Evolutionary conservation across 345 rosid genomes (phyloP).

Genomic region (Corchorus capsularis): DNA sequence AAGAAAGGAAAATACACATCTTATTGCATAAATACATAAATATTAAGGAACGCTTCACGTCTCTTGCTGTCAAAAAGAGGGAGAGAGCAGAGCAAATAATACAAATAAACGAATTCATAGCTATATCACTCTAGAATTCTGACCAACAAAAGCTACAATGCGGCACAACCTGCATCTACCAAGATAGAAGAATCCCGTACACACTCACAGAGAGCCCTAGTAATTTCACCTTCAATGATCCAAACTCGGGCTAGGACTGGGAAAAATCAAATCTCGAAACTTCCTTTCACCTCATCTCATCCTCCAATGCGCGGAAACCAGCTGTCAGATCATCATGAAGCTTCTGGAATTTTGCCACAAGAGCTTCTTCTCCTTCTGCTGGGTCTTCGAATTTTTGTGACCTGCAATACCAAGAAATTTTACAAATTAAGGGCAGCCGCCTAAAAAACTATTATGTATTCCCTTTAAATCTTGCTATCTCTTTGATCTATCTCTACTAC

Average conservation of each 20-base stretch:
- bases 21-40: slow-evolving; percentile 41
- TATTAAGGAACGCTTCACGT: slow-evolving; percentile 1
- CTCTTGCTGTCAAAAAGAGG: slow-evolving; percentile 16
- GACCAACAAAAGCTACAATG: slow-evolving; percentile 26
- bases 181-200: slow-evolving; percentile 15
- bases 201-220: slow-evolving; percentile 10
- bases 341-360: slow-evolving; percentile 83
- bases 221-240: slow-evolving; percentile 1
- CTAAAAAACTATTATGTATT: not conserved
- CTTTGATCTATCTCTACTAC: not conserved
- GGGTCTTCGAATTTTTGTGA: slow-evolving; percentile 99
- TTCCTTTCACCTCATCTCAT: slow-evolving; percentile 76
- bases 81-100: not conserved
- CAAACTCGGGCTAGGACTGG: slow-evolving; percentile 7
- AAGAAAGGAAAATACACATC: slow-evolving; percentile 21
- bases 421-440: slow-evolving; percentile 7
- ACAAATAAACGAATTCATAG: slow-evolving; percentile 11
- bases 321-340: slow-evolving; percentile 83
- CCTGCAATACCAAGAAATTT: slow-evolving; percentile 43
- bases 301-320: slow-evolving; percentile 97
- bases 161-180: slow-evolving; percentile 19
- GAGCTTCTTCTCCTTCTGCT: slow-evolving; percentile 91
- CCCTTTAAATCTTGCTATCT: not conserved
- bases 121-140: slow-evolving; percentile 21
- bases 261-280: not conserved